Evolutionary conservation across 169 alveolate species (phyloP).

Genomic region (Plasmodium billcollinsi): DNA sequence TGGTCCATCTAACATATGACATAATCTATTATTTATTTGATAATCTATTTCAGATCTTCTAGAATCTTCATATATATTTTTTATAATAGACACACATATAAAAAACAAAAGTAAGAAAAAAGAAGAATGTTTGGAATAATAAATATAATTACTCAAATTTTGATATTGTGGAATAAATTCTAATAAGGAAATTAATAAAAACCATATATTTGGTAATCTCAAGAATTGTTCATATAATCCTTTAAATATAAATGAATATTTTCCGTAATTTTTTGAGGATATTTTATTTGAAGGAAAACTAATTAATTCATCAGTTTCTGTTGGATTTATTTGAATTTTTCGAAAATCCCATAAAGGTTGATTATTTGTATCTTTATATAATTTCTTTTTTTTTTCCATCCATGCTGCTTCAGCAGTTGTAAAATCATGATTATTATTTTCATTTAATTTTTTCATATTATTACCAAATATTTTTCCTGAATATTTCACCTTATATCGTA

Average conservation of each 20-base stretch:
- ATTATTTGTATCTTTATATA: slow-evolving; percentile 83
- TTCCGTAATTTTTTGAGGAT: slow-evolving; percentile 48
- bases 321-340: slow-evolving; percentile 84
- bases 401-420: slow-evolving; percentile 78
- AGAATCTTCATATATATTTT: slow-evolving; percentile 77
- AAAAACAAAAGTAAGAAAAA: slow-evolving; percentile 77
- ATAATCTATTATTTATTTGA: slow-evolving; percentile 81
- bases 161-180: slow-evolving; percentile 77
- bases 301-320: slow-evolving; percentile 79
- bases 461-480: slow-evolving; percentile 39
- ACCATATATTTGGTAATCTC: slow-evolving; percentile 75
- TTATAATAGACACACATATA: slow-evolving; percentile 78
- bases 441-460: slow-evolving; percentile 54
- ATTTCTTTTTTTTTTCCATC: slow-evolving; percentile 81
- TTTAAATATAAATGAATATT: slow-evolving; percentile 80
- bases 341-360: slow-evolving; percentile 87
- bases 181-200: slow-evolving; percentile 63
- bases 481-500: slow-evolving; percentile 22
- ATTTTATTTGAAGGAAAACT: slow-evolving; percentile 81
- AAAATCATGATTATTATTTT: slow-evolving; percentile 63
- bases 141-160: slow-evolving; percentile 68
- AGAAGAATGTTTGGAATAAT: slow-evolving; percentile 45
- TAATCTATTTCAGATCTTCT: slow-evolving; percentile 81
- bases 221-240: slow-evolving; percentile 70
- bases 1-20: slow-evolving; percentile 79